Conservation (phyloP, 179 eudicot species). For the Actinidia chinensis region DNA sequence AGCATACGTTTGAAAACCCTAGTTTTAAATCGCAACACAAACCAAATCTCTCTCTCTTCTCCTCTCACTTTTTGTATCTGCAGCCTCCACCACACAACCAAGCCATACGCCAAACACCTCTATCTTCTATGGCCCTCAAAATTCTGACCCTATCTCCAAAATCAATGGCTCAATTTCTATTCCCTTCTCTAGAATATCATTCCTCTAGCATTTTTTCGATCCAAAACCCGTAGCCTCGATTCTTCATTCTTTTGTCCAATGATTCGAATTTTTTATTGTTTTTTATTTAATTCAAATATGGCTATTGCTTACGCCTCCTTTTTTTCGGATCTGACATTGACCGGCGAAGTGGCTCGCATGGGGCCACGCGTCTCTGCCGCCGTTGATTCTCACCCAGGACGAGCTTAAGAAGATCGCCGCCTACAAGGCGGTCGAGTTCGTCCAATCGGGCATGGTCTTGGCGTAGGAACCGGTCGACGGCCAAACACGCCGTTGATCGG, state of each 20-base stretch:
- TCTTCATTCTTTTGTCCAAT: background rate
- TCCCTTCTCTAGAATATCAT: background rate
- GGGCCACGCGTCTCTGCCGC: conserved; percentile 2
- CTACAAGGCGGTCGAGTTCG: conserved; percentile 80
- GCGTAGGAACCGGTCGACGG: conserved; percentile 95
- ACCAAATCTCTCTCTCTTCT: background rate
- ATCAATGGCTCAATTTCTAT: conserved; percentile 13
- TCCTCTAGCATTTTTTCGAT: too few species aligned
- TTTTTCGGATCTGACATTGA: conserved; percentile 17
- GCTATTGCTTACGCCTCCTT: conserved; percentile 31
- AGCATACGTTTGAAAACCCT: background rate
- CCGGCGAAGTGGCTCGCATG: conserved; percentile 10
- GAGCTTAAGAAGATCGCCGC: conserved; percentile 87
- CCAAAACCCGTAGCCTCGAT: background rate
- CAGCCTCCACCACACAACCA: background rate
- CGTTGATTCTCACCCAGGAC: conserved; percentile 52
- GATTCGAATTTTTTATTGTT: too few species aligned
- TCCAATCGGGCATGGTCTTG: conserved; percentile 83
- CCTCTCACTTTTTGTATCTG: background rate
- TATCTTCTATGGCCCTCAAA: background rate
- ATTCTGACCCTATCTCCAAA: conserved; percentile 8
- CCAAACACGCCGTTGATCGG: conserved; percentile 70
- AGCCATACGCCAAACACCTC: background rate
- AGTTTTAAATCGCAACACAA: background rate
- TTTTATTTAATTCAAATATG: background rate